Evolutionary conservation across 2,329 filamentous ascomycete genomes (phyloP), one percentile per base, ranked within the genome.

Genomic region (Cryphonectria japonica): DNA sequence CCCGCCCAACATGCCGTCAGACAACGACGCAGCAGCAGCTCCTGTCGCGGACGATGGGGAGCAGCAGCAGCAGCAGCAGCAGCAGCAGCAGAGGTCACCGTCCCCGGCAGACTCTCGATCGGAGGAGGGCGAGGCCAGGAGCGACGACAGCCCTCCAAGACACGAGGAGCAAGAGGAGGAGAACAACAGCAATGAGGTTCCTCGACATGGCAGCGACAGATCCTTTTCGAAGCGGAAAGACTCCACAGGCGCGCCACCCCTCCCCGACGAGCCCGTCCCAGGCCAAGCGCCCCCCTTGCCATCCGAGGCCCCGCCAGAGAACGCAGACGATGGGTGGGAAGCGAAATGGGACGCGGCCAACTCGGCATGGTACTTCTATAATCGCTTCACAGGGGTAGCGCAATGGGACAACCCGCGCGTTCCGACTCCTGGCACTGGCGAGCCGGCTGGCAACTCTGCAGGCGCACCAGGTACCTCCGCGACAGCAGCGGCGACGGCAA

Each of bases 371-470:
- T 97, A 94, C 82, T 97, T 97, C 82, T 90, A 91, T 84, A 97
- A 97, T 79, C 89, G 91, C 75, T 91, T 92, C 79, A 96, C 93
- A 4, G 86, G 88, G 50, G 83, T 87, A 71, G 89, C 89, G 68
- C 94, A 96, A 78, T 96, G 94, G 92, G 92, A 95, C 50, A 97
- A 97, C 77, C 94, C 94, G 7, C 91, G 94, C 66, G 84, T 95
- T 5, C 87, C 91, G 6, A 82, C 83, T 64, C 81, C 82, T 41
- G 63, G 78, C 32, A 76, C 79, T 39, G 75, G 81, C 67, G 74
- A 77, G n/a, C 34, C 67, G 1, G 61, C 67, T 32, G 60, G 59
- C 8, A 54, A 62, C 41, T 71, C 78, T 34, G 72, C 79, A 6
- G 71, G 77, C 13, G 69, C 76, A 13, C 71, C 77, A 26, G 73